phyloP scores from a whole-genome alignment of 164 flowering plant species.

The Vitis vinifera region DNA sequence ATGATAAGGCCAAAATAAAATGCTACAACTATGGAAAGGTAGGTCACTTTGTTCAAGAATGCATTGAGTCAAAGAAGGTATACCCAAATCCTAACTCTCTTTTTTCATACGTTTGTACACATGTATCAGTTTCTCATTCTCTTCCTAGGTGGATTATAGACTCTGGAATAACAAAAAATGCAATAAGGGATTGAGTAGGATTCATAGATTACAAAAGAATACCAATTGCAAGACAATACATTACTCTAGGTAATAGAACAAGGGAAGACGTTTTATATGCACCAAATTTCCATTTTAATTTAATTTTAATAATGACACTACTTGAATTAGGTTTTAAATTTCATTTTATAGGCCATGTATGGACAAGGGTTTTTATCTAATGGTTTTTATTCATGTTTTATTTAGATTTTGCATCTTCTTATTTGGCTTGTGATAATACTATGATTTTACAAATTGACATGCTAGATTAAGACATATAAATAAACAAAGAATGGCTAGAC shows the following conservation, averaged over 20 bases:
- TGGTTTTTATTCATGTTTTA: slow-evolving; percentile 1
- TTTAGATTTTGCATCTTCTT: background rate
- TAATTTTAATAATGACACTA: background rate
- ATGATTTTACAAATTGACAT: slow-evolving; percentile 2
- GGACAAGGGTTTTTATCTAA: background rate
- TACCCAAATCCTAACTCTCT: no score
- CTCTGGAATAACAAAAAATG: slow-evolving; percentile 9
- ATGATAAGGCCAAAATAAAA: background rate
- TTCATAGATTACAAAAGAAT: slow-evolving; percentile 1
- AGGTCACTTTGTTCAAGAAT: no score
- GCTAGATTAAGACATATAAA: slow-evolving; percentile 12
- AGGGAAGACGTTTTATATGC: background rate
- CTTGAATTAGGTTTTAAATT: no score
- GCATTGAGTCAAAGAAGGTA: no score
- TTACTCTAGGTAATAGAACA: background rate
- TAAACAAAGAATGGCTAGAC: background rate
- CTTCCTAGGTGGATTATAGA: background rate
- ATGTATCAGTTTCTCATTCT: slow-evolving; percentile 8
- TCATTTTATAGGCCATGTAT: background rate
- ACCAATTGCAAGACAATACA: background rate
- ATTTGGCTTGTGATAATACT: background rate
- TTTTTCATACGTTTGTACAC: background rate
- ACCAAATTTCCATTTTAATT: background rate
- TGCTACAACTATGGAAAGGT: no score
- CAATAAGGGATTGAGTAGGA: background rate